phyloP scores from a whole-genome alignment of 2,329 filamentous ascomycete species.

The Cadophora sp. region DNA sequence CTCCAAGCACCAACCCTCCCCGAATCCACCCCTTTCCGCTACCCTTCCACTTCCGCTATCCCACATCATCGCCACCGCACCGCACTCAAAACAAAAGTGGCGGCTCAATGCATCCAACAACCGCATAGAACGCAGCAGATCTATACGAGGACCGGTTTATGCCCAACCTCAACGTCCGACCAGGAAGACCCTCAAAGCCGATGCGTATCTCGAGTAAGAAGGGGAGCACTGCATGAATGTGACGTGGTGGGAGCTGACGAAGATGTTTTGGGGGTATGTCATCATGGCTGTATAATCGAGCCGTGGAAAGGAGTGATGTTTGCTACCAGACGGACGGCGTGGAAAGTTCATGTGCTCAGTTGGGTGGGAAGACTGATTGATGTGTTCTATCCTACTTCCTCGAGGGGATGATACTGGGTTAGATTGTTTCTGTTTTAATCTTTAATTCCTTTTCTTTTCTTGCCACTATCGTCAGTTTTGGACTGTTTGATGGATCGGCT shows the following conservation, averaged over 20 bases:
- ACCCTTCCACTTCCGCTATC: background rate
- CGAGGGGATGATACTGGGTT: background rate
- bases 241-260: constrained; percentile 13
- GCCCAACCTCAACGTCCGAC: background rate
- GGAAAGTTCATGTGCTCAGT: too few species aligned
- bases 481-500: background rate
- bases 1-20: constrained; percentile 9
- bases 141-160: background rate
- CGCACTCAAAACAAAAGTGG: background rate
- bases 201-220: background rate
- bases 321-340: background rate
- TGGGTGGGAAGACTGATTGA: too few species aligned
- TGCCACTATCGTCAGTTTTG: background rate
- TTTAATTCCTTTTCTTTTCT: background rate
- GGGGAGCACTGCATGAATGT: constrained; percentile 3
- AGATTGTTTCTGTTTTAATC: background rate
- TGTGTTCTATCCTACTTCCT: background rate
- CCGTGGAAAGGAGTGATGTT: background rate
- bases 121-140: too few species aligned
- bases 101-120: too few species aligned
- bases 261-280: background rate
- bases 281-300: background rate
- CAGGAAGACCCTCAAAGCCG: background rate
- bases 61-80: background rate
- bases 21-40: background rate